Evolutionary conservation across 768 basidiomycete genomes (phyloP).

Genomic region (Russula griseocarnosa): DNA sequence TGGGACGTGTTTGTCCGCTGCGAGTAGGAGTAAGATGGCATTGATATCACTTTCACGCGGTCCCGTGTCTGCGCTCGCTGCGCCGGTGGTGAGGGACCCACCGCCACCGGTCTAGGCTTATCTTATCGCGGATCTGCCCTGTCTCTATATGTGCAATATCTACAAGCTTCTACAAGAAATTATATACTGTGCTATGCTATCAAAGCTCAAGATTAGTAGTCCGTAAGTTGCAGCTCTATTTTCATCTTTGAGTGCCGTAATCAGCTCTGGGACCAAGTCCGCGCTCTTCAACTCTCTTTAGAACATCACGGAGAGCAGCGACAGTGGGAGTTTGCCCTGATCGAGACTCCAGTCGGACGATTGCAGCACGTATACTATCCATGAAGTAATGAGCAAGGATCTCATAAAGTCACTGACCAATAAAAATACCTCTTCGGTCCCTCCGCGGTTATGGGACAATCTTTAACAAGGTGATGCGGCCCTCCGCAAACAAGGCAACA

Average conservation of each 20-base stretch:
- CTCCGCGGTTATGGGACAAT: constrained; percentile 51
- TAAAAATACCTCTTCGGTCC: constrained; percentile 51
- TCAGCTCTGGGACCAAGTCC: not conserved
- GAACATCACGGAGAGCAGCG: constrained; percentile 36
- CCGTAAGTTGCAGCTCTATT: not conserved
- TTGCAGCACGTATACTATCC: constrained; percentile 43
- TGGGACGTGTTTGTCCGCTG: constrained; percentile 2
- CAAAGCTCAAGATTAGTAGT: not conserved
- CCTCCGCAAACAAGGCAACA: constrained; percentile 50
- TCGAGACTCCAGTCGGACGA: constrained; percentile 43
- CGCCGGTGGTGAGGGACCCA: too few species aligned
- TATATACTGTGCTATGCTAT: not conserved
- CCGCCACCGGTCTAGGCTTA: not conserved
- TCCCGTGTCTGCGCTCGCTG: constrained; percentile 15
- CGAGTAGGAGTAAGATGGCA: constrained; percentile 17
- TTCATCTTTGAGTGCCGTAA: not conserved
- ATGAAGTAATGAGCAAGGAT: not conserved
- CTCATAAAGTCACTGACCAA: not conserved
- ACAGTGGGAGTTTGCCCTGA: constrained; percentile 38
- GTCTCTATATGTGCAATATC: not conserved
- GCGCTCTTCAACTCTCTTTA: constrained; percentile 32
- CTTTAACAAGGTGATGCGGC: constrained; percentile 45
- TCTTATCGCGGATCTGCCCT: too few species aligned
- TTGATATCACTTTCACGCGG: constrained; percentile 18
- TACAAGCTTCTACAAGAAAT: not conserved